Evolutionary conservation across 176 grass and related monocot species (phyloP).

Genomic region (Bonia amplexicaulis): DNA sequence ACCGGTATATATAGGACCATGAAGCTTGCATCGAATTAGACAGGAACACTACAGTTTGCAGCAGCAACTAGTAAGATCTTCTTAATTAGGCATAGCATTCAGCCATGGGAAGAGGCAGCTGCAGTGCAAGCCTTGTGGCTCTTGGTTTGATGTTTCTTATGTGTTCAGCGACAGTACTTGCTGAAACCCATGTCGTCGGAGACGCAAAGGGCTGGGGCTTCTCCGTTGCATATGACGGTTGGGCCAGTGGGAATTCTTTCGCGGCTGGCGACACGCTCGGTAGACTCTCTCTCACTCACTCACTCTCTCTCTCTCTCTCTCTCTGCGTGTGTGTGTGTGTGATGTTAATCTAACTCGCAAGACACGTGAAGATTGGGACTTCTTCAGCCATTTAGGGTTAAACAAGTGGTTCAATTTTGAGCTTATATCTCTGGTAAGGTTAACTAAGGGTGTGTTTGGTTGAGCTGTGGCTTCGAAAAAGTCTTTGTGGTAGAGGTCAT

Average conservation of each 20-base stretch:
- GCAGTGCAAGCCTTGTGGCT: not conserved
- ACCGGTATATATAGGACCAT: constrained; percentile 21
- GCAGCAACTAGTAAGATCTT: not conserved
- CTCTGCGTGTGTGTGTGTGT: not conserved
- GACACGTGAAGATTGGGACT: not conserved
- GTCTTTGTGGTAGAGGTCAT: no score
- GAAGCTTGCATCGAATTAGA: not conserved
- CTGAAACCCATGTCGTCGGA: constrained; percentile 58
- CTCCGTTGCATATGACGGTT: constrained; percentile 54
- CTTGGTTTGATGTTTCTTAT: constrained; percentile 21
- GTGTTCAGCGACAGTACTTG: not conserved
- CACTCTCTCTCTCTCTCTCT: no score
- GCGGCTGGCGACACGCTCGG: constrained; percentile 47
- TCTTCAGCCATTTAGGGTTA: no score
- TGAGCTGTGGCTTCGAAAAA: no score
- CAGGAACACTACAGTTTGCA: not conserved
- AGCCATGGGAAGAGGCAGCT: constrained; percentile 47
- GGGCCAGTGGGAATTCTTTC: constrained; percentile 47
- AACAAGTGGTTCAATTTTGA: no score
- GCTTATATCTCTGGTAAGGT: no score
- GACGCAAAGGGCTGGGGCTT: constrained; percentile 64
- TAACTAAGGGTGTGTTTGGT: no score
- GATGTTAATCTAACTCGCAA: not conserved
- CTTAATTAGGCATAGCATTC: not conserved
- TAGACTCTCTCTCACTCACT: constrained; percentile 1